Evolutionary conservation across 495 filamentous ascomycete species (phyloP), one percentile per base, ranked within the genome.

Genomic region (Trichoderma orchidacearum): DNA sequence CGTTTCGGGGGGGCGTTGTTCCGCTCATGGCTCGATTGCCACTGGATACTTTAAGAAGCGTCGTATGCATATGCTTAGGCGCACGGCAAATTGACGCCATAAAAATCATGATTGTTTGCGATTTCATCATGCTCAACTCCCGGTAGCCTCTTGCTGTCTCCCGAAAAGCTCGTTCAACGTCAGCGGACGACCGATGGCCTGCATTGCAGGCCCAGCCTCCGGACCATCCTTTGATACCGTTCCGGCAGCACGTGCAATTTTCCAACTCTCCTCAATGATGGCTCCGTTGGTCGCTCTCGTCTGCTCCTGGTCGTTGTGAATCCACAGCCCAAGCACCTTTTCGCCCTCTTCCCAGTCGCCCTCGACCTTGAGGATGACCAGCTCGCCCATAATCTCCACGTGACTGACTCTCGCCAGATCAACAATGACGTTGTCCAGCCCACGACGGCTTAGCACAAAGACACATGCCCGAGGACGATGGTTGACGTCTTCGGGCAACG

Each of bases 401-500:
- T 73, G 62, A 52, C 59, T 63, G 34, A 76, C 70, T 3, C 35
- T 41, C 36, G 59, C 55, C 1, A 77, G 67, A 56, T 77, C 72
- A 18, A 77, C 36, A 27, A 64, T 56, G 18, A 75, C 56, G 57
- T 77, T 77, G 28, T 70, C 64, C 56, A 75, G 62, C 28, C 70
- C 67, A 21, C 71, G 68, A 38, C 75, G 71, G 65, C 74, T 77
- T 52, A 77, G 66, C 28, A 77, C 62, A 61, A 77, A 76, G 23
- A 75, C 63, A 48, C 63, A 70, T 4, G 63, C 64, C 34, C 66
- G 64, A 25, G 66, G 62, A 32, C 66, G 59, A 8, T 56, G 53
- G 31, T 63, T 62, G 9, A 57, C 62, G 31, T 59, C 52, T 5
- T 58, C 51, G 3, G 69, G 68, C 13, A 70, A 66, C 4, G 74